A percentile compares a stretch with the other conserved stretches of the same genome.
Evolutionary conservation across 805 yeast genomes (phyloP).

Genomic region (Suhomyces tanzawaensis): DNA sequence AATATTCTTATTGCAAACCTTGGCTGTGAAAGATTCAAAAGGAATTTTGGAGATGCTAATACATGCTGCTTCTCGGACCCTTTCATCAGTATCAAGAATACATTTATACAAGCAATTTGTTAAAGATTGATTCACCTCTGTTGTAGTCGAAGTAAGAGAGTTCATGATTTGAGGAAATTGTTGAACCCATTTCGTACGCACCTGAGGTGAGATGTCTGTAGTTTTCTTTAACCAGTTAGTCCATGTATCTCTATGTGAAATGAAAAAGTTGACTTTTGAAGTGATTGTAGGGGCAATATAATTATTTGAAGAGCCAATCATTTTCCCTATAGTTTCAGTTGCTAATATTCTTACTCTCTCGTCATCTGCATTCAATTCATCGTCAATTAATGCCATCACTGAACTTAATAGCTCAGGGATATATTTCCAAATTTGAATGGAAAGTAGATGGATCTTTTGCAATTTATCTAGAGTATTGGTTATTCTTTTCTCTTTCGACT

Average conservation of each 20-base stretch:
- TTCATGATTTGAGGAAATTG: conserved; percentile 49
- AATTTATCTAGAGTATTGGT: conserved; percentile 40
- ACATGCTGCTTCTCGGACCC: conserved; percentile 64
- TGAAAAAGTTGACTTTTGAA: conserved; percentile 55
- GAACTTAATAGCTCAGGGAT: conserved; percentile 74
- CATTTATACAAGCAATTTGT: conserved; percentile 61
- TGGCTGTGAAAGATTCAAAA: conserved; percentile 44
- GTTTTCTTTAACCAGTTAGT: conserved; percentile 71
- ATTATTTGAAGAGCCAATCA: conserved; percentile 38
- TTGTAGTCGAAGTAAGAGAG: conserved; percentile 43
- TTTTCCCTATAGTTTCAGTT: conserved; percentile 67
- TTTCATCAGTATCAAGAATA: conserved; percentile 71
- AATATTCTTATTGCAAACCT: conserved; percentile 46
- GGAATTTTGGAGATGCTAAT: conserved; percentile 48
- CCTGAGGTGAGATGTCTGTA: conserved; percentile 61
- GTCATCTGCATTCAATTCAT: conserved; percentile 73
- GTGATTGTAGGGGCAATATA: conserved; percentile 19
- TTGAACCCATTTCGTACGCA: conserved; percentile 70
- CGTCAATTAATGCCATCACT: conserved; percentile 75
- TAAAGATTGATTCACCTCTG: conserved; percentile 43
- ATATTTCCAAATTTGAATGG: conserved; percentile 69
- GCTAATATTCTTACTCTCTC: conserved; percentile 62
- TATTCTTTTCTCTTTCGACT: conserved; percentile 14
- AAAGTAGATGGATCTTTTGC: conserved; percentile 58
- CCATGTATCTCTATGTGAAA: conserved; percentile 60